These are phyloP conservation scores for Fusarium clavum DNA, from an alignment of 2,329 filamentous ascomycete species.

Conservation along the genomic window DNA sequence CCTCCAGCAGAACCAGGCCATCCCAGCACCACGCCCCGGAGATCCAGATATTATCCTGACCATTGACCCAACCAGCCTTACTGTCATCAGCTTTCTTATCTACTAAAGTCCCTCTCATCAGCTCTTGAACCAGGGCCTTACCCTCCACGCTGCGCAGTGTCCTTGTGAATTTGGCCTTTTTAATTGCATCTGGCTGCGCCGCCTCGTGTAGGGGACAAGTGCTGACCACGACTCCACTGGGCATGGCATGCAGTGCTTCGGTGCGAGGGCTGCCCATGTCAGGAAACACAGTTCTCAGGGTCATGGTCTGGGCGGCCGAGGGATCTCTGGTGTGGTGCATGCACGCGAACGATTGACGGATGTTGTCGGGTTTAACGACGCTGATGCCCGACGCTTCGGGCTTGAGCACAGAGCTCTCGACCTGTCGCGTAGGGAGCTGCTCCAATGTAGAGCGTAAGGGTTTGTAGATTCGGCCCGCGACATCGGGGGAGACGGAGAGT, in stretches of 20 bases:
- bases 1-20: conserved; percentile 71
- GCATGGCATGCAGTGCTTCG: conserved; percentile 65
- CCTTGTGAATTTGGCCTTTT: conserved; percentile 62
- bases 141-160: conserved; percentile 64
- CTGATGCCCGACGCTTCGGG: conserved; percentile 4
- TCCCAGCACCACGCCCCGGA: conserved; percentile 73
- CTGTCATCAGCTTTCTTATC: conserved; percentile 14
- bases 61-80: conserved; percentile 62
- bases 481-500: conserved; percentile 66
- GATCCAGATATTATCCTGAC: conserved; percentile 65
- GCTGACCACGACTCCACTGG: conserved; percentile 63
- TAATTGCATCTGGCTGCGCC: conserved; percentile 56
- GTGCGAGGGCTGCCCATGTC: conserved; percentile 50
- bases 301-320: conserved; percentile 49
- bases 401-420: conserved; percentile 60
- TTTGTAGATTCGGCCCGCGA: conserved; percentile 60
- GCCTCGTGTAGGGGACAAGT: conserved; percentile 59
- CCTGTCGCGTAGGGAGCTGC: conserved; percentile 60
- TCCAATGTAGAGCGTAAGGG: conserved; percentile 54
- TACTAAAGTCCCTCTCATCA: conserved; percentile 51
- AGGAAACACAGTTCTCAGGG: conserved; percentile 52
- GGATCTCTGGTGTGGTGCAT: conserved; percentile 45
- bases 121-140: conserved; percentile 58
- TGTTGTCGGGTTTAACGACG: conserved; percentile 15
- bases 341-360: conserved; percentile 32